These are phyloP conservation scores for Globisporangium canariense DNA, from an alignment of 352 stramenopile genomes.

Conservation along the genomic window DNA sequence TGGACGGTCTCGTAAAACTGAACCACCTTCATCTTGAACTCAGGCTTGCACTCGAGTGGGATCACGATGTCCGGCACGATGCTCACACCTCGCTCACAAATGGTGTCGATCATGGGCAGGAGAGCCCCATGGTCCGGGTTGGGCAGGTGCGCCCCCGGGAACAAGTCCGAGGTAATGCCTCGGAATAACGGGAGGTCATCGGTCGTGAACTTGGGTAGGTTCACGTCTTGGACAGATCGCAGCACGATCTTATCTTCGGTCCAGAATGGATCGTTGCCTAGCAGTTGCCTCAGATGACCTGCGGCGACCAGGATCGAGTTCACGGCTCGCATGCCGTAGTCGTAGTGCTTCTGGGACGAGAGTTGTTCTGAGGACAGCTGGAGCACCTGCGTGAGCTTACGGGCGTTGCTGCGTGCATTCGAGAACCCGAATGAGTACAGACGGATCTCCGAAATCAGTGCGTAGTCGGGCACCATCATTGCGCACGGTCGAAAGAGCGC, in stretches of 20 bases:
- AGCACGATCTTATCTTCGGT: constrained; percentile 92
- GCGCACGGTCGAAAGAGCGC: constrained; percentile 92
- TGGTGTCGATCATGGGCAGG: constrained; percentile 77
- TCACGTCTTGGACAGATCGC: constrained; percentile 92
- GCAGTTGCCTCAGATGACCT: constrained; percentile 88
- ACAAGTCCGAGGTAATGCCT: constrained; percentile 93
- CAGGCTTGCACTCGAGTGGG: constrained; percentile 70
- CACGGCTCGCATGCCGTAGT: constrained; percentile 95
- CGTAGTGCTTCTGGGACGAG: constrained; percentile 93
- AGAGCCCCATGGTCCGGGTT: constrained; percentile 84
- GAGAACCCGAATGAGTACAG: constrained; percentile 93
- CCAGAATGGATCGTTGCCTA: constrained; percentile 86
- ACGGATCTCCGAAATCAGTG: constrained; percentile 92
- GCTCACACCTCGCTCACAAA: constrained; percentile 61
- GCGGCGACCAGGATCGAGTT: constrained; percentile 93
- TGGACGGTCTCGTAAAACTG: constrained; percentile 96
- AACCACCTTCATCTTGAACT: constrained; percentile 89
- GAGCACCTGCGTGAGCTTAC: constrained; percentile 92
- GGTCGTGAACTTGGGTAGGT: constrained; percentile 93
- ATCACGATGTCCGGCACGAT: constrained; percentile 59
- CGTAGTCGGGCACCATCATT: constrained; percentile 96
- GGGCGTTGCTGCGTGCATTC: constrained; percentile 84
- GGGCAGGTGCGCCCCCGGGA: constrained; percentile 85
- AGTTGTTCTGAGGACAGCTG: constrained; percentile 93
- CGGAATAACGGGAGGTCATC: constrained; percentile 92